These are phyloP conservation scores for Eimeria maxima DNA, from an alignment of 169 alveolate species.

Conservation along the genomic window DNA sequence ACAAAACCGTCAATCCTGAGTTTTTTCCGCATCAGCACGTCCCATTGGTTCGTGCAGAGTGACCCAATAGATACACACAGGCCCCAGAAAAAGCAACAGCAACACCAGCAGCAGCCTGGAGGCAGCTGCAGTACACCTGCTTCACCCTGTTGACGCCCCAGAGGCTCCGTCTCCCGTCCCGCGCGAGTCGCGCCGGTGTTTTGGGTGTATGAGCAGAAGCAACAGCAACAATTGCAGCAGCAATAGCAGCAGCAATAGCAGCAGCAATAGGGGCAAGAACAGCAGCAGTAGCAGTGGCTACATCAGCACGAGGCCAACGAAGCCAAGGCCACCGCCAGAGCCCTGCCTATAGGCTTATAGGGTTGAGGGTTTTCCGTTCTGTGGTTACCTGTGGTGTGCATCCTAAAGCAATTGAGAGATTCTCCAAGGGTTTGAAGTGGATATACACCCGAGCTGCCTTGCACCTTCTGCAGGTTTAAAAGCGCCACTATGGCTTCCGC, in stretches of 20 bases:
- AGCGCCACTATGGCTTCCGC: not conserved
- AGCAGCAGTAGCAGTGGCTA: too few species aligned
- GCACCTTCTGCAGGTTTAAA: not conserved
- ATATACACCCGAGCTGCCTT: too few species aligned
- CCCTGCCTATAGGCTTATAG: too few species aligned
- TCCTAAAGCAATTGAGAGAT: not conserved
- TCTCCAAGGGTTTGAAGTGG: not conserved
- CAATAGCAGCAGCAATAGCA: not conserved
- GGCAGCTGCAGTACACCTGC: not conserved
- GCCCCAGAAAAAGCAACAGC: not conserved
- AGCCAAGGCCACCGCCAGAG: too few species aligned
- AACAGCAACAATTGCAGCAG: constrained; percentile 1
- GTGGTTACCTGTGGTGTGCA: not conserved
- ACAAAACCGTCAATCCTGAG: too few species aligned
- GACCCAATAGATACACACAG: not conserved
- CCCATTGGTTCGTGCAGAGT: too few species aligned
- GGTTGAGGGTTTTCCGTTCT: not conserved
- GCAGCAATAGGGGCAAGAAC: not conserved
- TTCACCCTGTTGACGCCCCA: not conserved
- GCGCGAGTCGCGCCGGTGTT: constrained; percentile 58
- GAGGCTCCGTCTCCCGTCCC: not conserved
- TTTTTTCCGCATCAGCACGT: too few species aligned
- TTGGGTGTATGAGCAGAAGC: not conserved
- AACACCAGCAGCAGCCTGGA: not conserved
- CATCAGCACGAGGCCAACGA: too few species aligned